Conservation (phyloP, 352 stramenopile genomes). For the Phytopythium mirpurense region DNA sequence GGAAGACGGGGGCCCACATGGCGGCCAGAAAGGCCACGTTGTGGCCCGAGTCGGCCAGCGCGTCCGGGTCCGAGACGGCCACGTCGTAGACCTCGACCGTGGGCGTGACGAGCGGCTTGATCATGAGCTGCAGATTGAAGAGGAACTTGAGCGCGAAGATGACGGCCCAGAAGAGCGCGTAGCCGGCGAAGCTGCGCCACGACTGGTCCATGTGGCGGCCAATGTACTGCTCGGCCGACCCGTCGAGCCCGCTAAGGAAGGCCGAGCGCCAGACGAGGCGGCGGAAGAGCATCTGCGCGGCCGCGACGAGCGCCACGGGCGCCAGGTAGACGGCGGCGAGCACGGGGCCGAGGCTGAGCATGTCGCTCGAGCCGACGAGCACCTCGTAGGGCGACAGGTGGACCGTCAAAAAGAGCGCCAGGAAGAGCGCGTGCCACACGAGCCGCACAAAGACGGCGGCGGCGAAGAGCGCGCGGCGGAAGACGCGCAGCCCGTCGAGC, state of each 20-base stretch:
- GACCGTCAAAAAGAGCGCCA: constrained; percentile 66
- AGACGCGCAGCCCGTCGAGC: constrained; percentile 76
- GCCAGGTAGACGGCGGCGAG: constrained; percentile 52
- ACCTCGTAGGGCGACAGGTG: constrained; percentile 64
- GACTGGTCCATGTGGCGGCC: constrained; percentile 71
- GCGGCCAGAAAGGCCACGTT: constrained; percentile 77
- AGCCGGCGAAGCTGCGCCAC: constrained; percentile 59
- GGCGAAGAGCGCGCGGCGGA: constrained; percentile 49
- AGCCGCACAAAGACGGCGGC: constrained; percentile 60
- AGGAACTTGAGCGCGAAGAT: constrained; percentile 94
- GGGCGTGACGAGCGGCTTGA: constrained; percentile 95
- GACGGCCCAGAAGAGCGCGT: constrained; percentile 73
- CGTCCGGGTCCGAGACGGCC: constrained; percentile 39
- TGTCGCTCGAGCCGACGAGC: constrained; percentile 46
- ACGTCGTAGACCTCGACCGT: constrained; percentile 93
- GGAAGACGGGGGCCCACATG: constrained; percentile 74
- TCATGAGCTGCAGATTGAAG: constrained; percentile 97
- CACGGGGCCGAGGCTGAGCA: constrained; percentile 55
- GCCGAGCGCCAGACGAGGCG: constrained; percentile 46
- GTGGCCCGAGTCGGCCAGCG: constrained; percentile 64
- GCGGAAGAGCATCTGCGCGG: constrained; percentile 65
- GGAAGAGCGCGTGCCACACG: constrained; percentile 79
- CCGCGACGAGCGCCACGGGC: constrained; percentile 50
- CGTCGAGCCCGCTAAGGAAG: constrained; percentile 63
- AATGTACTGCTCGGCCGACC: constrained; percentile 73